These are phyloP conservation scores for Venturia nashicola DNA, from an alignment of 2,329 filamentous ascomycete species.

Conservation along the genomic window DNA sequence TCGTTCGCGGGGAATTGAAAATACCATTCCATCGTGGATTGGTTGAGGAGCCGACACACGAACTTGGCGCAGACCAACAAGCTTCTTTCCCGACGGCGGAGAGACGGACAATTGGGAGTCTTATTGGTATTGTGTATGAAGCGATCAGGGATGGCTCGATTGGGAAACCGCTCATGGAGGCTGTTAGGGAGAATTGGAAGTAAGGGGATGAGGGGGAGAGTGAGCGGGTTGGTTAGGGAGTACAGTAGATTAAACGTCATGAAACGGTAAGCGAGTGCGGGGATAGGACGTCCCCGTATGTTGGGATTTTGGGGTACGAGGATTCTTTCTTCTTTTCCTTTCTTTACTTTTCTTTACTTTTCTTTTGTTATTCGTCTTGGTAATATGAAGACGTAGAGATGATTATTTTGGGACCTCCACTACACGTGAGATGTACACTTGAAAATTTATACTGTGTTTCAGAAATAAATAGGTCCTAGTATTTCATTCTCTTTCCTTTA, in stretches of 20 bases:
- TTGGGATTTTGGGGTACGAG: not conserved
- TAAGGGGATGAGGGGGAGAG: not conserved
- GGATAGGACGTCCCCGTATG: not conserved
- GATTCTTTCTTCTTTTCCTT: not conserved
- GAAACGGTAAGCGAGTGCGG: too few species aligned
- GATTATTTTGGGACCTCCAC: too few species aligned
- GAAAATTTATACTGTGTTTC: too few species aligned
- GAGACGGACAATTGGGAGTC: constrained; percentile 13
- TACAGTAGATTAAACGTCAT: too few species aligned
- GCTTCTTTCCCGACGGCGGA: not conserved
- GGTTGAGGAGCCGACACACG: constrained; percentile 13
- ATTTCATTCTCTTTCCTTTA: too few species aligned
- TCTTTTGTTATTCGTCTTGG: too few species aligned
- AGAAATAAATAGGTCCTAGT: too few species aligned
- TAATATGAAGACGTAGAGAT: not conserved
- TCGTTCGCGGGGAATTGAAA: constrained; percentile 22
- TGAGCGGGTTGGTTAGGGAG: too few species aligned
- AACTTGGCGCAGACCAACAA: not conserved
- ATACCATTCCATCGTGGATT: constrained; percentile 19
- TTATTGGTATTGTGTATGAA: constrained; percentile 16
- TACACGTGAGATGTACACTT: too few species aligned
- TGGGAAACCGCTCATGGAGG: not conserved
- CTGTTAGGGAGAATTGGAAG: not conserved
- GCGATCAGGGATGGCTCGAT: constrained; percentile 13
- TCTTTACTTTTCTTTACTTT: too few species aligned